Percentiles rank a stretch among this genome's conserved stretches.
Conservation (phyloP, 2,329 filamentous ascomycete genomes). For the Botryotinia narcissicola region DNA sequence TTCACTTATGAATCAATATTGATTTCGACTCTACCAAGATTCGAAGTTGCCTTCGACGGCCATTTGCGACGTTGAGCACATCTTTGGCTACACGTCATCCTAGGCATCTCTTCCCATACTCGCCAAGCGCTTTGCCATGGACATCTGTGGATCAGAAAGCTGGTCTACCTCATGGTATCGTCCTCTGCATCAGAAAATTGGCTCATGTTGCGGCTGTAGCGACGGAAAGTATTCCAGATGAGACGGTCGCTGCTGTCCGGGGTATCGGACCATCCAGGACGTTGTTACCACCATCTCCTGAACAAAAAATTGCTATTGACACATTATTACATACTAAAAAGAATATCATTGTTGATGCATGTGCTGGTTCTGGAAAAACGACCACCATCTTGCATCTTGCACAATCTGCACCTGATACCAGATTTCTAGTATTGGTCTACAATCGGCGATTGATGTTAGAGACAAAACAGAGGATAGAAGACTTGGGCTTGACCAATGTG, state of each 20-base stretch:
- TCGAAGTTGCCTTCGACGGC: background rate
- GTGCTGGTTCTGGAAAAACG: slow-evolving; percentile 18
- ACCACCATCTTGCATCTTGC: slow-evolving; percentile 14
- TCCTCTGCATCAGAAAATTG: background rate
- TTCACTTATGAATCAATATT: background rate
- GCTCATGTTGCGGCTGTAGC: background rate
- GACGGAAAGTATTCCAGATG: background rate
- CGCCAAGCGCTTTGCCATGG: background rate
- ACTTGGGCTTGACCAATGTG: slow-evolving; percentile 9
- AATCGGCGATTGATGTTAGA: slow-evolving; percentile 19
- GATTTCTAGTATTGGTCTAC: slow-evolving; percentile 12
- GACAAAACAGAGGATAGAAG: slow-evolving; percentile 11
- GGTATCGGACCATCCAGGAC: background rate
- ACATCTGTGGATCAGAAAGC: background rate
- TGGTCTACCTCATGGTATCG: background rate
- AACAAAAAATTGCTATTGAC: slow-evolving; percentile 17
- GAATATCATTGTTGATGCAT: slow-evolving; percentile 12
- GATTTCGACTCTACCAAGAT: background rate
- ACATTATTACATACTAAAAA: slow-evolving; percentile 16
- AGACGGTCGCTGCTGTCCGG: background rate
- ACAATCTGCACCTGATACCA: slow-evolving; percentile 1
- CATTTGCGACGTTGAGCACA: background rate
- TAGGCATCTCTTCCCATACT: background rate
- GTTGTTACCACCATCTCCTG: slow-evolving; percentile 12
- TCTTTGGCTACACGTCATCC: background rate